Base-by-base conservation (phyloP, 345 rosid species). In the Salix suchowensis region DNA sequence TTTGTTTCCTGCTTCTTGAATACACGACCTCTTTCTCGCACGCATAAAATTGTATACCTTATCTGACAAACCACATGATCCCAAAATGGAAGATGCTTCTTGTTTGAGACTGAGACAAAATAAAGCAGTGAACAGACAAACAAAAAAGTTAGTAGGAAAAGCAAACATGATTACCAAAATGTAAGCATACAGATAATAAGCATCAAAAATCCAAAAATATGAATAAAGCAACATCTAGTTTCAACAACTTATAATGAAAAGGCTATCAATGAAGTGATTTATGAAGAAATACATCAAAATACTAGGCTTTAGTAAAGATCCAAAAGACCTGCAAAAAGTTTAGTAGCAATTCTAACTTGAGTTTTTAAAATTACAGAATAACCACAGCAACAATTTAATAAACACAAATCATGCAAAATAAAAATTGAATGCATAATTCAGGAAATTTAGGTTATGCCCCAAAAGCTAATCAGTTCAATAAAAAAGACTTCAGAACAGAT, bases 21-120 rank as follows among this genome's bases (percentile, higher is more conserved):
- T 48, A 48, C 85, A 84, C 60, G 82, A 39, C 78, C 89, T 88
- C 88, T 88, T 96, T 83, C 89, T 85, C 7, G 80, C 84, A 65
- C 76, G 78, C 97, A 96, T 92, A 82, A 84, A 88, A 71, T 76
- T 74, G 9, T 73, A 82, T 28, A 91, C 94, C 62, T 92, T 79
- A 66, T 85, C 86, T 48, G 74, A 85, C 96, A 97, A 96, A 67
- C 94, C 95, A 44, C 91, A 91, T 14, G 92, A 83, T 82, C 69
- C 85, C 87, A 96, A 81, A 76, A 82, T 82, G 64, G 90, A 81
- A 42, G 79, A 78, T 52, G 94, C 93, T 67, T 94, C 83, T 70
- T 87, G 87, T 85, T 82, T 64, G 77, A 96, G 80, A 68, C 99
- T 96, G 92, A 64, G 67, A 77, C 48, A 76, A 24, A 9, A 62